Evolutionary conservation across 208 protist species (phyloP).

Genomic region (Acanthamoeba healyi): DNA sequence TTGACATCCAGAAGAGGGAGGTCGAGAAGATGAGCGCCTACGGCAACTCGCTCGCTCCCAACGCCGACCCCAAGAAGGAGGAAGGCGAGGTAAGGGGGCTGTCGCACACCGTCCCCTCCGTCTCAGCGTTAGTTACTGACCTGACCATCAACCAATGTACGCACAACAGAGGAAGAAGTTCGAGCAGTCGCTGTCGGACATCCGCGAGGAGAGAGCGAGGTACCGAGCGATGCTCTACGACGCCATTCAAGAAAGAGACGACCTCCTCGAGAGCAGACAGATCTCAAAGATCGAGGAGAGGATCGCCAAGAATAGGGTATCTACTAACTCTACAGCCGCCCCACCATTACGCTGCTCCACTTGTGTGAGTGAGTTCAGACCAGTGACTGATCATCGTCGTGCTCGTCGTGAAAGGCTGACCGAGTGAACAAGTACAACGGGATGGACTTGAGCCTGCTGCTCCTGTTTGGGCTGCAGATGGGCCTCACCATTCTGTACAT

Average conservation of each 20-base stretch:
- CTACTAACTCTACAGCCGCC: too few species aligned
- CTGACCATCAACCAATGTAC: not conserved
- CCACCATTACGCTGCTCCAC: too few species aligned
- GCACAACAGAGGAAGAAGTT: constrained; percentile 13
- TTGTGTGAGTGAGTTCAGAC: too few species aligned
- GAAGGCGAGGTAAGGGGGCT: not conserved
- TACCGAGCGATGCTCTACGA: constrained; percentile 50
- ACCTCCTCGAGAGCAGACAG: constrained; percentile 41
- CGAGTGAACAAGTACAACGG: constrained; percentile 28
- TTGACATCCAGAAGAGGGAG: constrained; percentile 37
- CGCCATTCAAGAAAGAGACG: constrained; percentile 31
- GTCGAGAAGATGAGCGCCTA: constrained; percentile 12
- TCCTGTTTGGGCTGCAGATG: not conserved
- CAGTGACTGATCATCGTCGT: too few species aligned
- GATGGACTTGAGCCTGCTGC: not conserved
- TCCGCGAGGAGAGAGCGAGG: constrained; percentile 14
- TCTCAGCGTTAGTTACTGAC: too few species aligned
- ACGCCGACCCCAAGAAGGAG: constrained; percentile 15
- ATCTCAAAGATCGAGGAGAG: constrained; percentile 52
- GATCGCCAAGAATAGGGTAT: constrained; percentile 58
- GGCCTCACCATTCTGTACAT: constrained; percentile 45
- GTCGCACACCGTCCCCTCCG: too few species aligned
- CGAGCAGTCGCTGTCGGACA: constrained; percentile 13
- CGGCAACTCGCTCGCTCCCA: not conserved
- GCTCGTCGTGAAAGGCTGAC: too few species aligned